phyloP scores from a whole-genome alignment of 805 yeast species.

The Wickerhamomyces strasburgensis region DNA sequence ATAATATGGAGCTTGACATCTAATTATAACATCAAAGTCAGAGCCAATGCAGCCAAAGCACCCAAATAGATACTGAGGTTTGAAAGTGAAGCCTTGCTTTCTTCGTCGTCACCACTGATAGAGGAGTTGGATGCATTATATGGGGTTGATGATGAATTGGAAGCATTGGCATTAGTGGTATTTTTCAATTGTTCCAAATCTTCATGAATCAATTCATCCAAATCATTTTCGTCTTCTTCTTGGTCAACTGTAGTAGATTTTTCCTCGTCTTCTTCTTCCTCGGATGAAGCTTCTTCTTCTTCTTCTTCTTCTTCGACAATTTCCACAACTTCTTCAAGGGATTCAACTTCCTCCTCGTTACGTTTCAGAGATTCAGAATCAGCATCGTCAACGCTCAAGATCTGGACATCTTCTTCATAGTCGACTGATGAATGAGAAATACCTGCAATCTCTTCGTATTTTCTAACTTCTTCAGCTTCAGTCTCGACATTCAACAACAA shows the following conservation, averaged over 20 bases:
- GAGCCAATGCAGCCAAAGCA: neutral
- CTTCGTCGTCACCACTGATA: neutral
- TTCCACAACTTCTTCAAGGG: constrained; percentile 6
- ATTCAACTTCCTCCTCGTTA: constrained; percentile 5
- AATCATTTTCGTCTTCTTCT: constrained; percentile 4
- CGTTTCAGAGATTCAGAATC: neutral
- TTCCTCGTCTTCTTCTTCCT: constrained; percentile 7
- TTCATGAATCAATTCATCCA: constrained; percentile 13
- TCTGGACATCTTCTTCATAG: constrained; percentile 3
- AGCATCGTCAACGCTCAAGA: neutral
- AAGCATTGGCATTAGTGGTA: neutral
- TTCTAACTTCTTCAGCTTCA: constrained; percentile 23
- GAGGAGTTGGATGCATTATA: neutral
- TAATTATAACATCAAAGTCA: neutral
- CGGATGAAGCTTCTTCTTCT: constrained; percentile 7
- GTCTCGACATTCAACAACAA: constrained; percentile 23
- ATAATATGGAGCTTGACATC: too few relatives aligned
- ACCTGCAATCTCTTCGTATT: constrained; percentile 24
- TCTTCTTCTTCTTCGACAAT: constrained; percentile 9
- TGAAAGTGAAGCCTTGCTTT: neutral
- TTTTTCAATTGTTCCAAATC: constrained; percentile 5
- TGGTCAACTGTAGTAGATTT: constrained; percentile 4
- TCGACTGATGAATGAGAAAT: constrained; percentile 4
- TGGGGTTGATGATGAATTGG: neutral
- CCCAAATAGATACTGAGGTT: neutral